These are phyloP conservation scores for Dothiorella sarmentorum DNA, from an alignment of 2,329 filamentous ascomycete species.

Conservation along the genomic window DNA sequence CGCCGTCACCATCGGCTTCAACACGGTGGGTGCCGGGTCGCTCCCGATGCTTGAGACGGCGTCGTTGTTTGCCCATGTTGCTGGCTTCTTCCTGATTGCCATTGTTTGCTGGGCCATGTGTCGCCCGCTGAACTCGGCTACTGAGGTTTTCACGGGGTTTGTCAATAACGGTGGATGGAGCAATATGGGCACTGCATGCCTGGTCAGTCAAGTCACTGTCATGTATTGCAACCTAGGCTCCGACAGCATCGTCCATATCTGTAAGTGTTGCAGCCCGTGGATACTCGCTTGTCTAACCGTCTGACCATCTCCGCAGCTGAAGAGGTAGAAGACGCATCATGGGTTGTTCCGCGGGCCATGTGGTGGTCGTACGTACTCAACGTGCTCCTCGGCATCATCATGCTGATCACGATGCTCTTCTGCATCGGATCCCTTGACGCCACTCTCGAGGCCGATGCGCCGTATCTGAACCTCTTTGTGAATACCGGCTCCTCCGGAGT, in stretches of 20 bases:
- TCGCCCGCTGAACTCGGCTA: constrained; percentile 13
- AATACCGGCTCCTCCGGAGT: constrained; percentile 19
- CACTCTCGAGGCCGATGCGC: constrained; percentile 19
- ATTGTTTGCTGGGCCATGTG: constrained; percentile 26
- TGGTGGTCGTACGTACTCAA: constrained; percentile 22
- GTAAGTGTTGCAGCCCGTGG: no score
- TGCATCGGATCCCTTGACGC: constrained; percentile 21
- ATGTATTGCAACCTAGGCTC: constrained; percentile 23
- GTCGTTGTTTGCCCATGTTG: constrained; percentile 24
- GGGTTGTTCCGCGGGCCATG: constrained; percentile 20
- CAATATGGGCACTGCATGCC: constrained; percentile 22
- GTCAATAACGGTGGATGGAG: constrained; percentile 23
- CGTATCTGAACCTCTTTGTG: constrained; percentile 20
- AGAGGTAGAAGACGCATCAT: constrained; percentile 20
- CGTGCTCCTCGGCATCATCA: constrained; percentile 19
- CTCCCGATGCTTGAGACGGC: constrained; percentile 25
- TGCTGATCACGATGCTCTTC: constrained; percentile 23
- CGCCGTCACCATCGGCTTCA: constrained; percentile 24
- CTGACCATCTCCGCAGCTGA: constrained; percentile 11
- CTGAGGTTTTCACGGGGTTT: constrained; percentile 20
- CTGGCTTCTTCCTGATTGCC: constrained; percentile 23
- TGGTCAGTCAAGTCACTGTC: constrained; percentile 24
- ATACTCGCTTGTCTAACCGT: neutral
- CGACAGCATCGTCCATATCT: constrained; percentile 20
- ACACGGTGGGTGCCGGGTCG: constrained; percentile 23